Evolutionary conservation across 129 eudicot species (phyloP).

Genomic region (Chrysanthemum makinoi): DNA sequence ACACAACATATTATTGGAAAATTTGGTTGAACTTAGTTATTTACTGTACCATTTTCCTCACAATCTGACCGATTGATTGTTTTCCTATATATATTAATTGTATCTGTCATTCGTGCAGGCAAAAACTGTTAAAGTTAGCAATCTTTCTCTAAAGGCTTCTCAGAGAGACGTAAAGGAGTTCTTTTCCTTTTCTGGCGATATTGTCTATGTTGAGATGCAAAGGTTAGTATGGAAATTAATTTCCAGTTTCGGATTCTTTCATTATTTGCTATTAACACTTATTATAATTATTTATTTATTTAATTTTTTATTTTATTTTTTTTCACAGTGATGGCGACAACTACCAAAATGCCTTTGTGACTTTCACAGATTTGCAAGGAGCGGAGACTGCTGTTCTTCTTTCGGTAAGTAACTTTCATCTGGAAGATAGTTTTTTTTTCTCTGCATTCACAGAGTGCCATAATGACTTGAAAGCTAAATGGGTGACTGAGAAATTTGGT

Average conservation of each 20-base stretch:
- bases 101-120: constrained; percentile 38
- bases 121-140: constrained; percentile 80
- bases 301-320: no score
- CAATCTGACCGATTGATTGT: neutral
- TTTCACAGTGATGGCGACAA: constrained; percentile 58
- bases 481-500: no score
- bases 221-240: constrained; percentile 46
- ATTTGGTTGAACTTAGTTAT: neutral
- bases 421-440: neutral
- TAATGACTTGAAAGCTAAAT: no score
- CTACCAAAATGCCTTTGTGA: constrained; percentile 74
- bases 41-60: no score
- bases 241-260: neutral
- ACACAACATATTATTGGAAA: neutral
- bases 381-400: constrained; percentile 94
- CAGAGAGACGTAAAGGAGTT: constrained; percentile 76
- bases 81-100: neutral
- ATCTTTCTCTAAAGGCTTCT: constrained; percentile 78
- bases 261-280: constrained; percentile 1
- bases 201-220: constrained; percentile 76
- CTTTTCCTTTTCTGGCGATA: constrained; percentile 90
- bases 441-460: neutral
- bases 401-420: constrained; percentile 45
- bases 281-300: neutral
- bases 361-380: constrained; percentile 85